Percentiles rank a stretch among this genome's conserved stretches.
These are phyloP conservation scores for Leccinum olivaceopallidum DNA, from an alignment of 768 basidiomycete genomes.

Conservation along the genomic window DNA sequence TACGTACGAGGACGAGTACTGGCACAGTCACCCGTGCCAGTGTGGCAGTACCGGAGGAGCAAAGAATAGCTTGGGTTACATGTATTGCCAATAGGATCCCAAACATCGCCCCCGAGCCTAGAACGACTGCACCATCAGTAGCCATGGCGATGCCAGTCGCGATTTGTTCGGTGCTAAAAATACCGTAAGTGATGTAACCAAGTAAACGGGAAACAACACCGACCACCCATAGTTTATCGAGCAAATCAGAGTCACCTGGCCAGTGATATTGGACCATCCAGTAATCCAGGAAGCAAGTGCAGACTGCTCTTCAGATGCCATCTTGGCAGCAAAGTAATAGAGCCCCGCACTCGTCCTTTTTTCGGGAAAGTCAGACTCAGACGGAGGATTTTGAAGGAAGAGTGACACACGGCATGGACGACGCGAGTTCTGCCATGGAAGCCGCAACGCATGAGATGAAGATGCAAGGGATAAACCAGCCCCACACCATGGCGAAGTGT, in stretches of 20 bases:
- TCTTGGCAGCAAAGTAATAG: slow-evolving; percentile 28
- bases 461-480: slow-evolving; percentile 8
- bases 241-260: slow-evolving; percentile 25
- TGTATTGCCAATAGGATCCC: slow-evolving; percentile 24
- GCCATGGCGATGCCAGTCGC: slow-evolving; percentile 19
- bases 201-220: background rate
- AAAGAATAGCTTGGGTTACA: slow-evolving; percentile 17
- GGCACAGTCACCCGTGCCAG: slow-evolving; percentile 22
- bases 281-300: slow-evolving; percentile 29
- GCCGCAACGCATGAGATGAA: slow-evolving; percentile 11
- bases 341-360: slow-evolving; percentile 27
- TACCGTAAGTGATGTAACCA: background rate
- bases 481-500: slow-evolving; percentile 4
- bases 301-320: slow-evolving; percentile 22
- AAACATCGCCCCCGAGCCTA: slow-evolving; percentile 19
- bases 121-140: slow-evolving; percentile 17
- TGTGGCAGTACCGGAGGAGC: slow-evolving; percentile 20
- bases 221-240: slow-evolving; percentile 24
- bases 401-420: slow-evolving; percentile 8
- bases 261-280: slow-evolving; percentile 27
- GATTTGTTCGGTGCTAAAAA: slow-evolving; percentile 18
- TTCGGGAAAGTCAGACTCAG: background rate
- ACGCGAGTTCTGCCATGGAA: slow-evolving; percentile 12
- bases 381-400: background rate
- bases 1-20: slow-evolving; percentile 12